Conservation (phyloP, 805 yeast genomes). For the Priceomyces fermenticarens region DNA sequence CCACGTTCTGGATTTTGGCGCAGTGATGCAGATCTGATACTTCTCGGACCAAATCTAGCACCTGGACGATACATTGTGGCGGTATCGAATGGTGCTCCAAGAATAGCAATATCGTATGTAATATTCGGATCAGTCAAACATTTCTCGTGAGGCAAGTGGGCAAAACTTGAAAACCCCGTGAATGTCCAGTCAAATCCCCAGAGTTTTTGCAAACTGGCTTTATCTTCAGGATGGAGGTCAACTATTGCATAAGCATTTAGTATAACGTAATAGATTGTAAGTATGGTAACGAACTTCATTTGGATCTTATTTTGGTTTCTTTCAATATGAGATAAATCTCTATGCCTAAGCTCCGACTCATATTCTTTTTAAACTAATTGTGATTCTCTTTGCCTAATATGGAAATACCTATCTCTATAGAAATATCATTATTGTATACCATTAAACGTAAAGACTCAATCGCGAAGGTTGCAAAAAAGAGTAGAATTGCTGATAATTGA, state of each 20-base stretch:
- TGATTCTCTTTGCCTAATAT: too few species aligned
- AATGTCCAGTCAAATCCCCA: constrained; percentile 80
- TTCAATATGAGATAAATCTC: too few species aligned
- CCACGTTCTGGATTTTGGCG: constrained; percentile 50
- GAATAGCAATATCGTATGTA: constrained; percentile 63
- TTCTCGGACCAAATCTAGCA: constrained; percentile 79
- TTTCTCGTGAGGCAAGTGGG: constrained; percentile 59
- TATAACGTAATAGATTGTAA: too few species aligned
- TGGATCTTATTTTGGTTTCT: too few species aligned
- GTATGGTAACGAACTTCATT: too few species aligned
- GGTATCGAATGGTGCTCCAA: constrained; percentile 84
- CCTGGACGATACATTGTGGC: constrained; percentile 78
- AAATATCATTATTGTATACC: too few species aligned
- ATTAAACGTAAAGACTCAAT: too few species aligned
- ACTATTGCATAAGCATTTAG: neutral
- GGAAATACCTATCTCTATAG: too few species aligned
- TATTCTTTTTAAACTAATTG: too few species aligned
- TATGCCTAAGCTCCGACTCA: too few species aligned
- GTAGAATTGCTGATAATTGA: too few species aligned
- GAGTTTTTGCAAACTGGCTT: constrained; percentile 47
- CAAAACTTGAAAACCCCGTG: constrained; percentile 66
- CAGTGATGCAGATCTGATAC: constrained; percentile 64
- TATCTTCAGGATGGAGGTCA: neutral
- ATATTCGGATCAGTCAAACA: constrained; percentile 49
- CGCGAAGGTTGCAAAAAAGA: too few species aligned